Percentiles rank a stretch among this genome's conserved stretches.
Conservation (phyloP, 2,329 filamentous ascomycete species). For the Verticillium nonalfalfae region DNA sequence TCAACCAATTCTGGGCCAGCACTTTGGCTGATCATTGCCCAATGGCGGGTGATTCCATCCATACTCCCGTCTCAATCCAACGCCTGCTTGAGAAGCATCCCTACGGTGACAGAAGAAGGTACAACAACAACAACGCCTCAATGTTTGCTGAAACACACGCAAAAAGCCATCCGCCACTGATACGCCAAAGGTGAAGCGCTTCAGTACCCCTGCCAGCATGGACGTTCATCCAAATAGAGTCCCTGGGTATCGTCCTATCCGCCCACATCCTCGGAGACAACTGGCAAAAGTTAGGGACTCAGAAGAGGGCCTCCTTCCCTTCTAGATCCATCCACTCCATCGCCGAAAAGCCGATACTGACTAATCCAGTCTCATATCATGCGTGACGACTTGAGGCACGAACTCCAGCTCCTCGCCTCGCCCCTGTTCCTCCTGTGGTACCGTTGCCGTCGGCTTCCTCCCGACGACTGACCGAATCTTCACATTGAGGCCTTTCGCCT, state of each 20-base stretch:
- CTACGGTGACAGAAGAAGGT: neutral
- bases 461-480: constrained; percentile 42
- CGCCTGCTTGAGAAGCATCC: neutral
- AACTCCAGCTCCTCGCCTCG: neutral
- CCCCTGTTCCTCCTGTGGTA: neutral
- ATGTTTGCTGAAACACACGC: neutral
- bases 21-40: neutral
- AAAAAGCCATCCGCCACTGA: neutral
- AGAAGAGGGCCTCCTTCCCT: too few relatives aligned
- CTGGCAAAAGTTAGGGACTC: neutral
- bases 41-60: neutral
- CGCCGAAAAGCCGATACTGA: neutral
- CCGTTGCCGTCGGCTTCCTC: constrained; percentile 34
- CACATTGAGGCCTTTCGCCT: constrained; percentile 34
- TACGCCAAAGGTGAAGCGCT: neutral
- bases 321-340: too few relatives aligned
- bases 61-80: neutral
- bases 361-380: neutral
- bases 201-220: neutral
- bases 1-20: neutral
- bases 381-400: neutral
- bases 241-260: neutral
- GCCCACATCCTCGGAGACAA: neutral
- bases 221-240: neutral
- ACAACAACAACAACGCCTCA: neutral